These are phyloP conservation scores for Saprolegnia diclina DNA, from an alignment of 352 stramenopile species.

Conservation along the genomic window DNA sequence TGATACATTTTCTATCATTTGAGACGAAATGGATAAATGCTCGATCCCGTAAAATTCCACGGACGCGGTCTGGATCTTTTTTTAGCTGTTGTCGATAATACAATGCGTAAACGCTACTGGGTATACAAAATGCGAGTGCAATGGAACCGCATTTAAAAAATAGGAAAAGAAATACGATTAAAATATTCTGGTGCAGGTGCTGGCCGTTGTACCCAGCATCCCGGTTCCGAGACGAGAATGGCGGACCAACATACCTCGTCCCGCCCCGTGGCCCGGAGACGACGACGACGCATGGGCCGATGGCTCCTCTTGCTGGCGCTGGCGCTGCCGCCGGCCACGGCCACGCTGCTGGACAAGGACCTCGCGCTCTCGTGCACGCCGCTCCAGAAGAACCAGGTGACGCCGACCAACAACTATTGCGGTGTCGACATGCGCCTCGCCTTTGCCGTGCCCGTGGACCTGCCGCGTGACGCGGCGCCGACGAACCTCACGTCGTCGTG, in stretches of 20 bases:
- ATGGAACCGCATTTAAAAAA: too few species aligned
- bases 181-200: too few species aligned
- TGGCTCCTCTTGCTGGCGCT: not conserved
- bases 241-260: too few species aligned
- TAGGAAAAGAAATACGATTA: too few species aligned
- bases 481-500: conserved; percentile 18
- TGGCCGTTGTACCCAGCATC: too few species aligned
- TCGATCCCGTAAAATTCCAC: not conserved
- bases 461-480: conserved; percentile 3
- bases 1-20: not conserved
- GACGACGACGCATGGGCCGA: not conserved
- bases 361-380: conserved; percentile 23
- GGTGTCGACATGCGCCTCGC: conserved; percentile 24
- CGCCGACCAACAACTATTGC: conserved; percentile 11
- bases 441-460: conserved; percentile 14
- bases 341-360: not conserved
- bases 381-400: conserved; percentile 1
- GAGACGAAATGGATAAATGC: not conserved
- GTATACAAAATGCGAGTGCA: not conserved
- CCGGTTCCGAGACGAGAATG: too few species aligned
- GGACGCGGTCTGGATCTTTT: not conserved
- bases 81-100: not conserved
- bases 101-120: not conserved
- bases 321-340: not conserved
- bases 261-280: not conserved